These are phyloP conservation scores for Nicotiana sylvestris DNA, from an alignment of 257 asterid species.

Conservation along the genomic window DNA sequence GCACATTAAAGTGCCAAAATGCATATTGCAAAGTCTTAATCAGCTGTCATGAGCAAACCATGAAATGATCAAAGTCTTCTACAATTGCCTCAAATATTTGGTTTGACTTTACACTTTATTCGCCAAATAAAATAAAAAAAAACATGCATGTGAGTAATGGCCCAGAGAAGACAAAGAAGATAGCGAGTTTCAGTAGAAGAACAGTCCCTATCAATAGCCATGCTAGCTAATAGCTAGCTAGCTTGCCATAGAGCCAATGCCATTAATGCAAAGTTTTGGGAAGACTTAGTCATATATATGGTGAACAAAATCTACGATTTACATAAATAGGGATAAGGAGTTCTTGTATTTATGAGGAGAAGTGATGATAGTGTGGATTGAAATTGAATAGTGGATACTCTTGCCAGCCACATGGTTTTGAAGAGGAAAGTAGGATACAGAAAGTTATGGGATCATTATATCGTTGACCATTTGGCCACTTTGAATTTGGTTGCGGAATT, in stretches of 20 bases:
- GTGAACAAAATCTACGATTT: not conserved
- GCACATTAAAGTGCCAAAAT: not conserved
- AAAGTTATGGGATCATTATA: not conserved
- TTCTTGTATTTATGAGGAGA: not conserved
- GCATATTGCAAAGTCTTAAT: not conserved
- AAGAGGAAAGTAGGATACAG: not conserved
- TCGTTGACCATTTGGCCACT: not conserved
- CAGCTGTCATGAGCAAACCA: slow-evolving; percentile 2
- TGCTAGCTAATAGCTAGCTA: not conserved
- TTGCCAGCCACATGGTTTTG: not conserved
- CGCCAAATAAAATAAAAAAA: not conserved
- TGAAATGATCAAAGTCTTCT: not conserved
- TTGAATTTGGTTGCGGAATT: not conserved
- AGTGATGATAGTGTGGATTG: not conserved
- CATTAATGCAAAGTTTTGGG: not conserved
- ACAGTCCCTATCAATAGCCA: not conserved
- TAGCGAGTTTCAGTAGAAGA: not conserved
- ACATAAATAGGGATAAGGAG: not conserved
- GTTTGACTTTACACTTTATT: not conserved
- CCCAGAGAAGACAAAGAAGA: slow-evolving; percentile 7
- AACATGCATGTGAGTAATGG: slow-evolving; percentile 1
- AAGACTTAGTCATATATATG: not conserved
- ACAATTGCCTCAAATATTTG: not conserved
- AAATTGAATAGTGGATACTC: not conserved
- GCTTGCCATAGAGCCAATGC: not conserved